phyloP scores from a whole-genome alignment of 768 basidiomycete species.

The Termitomyces sp. region DNA sequence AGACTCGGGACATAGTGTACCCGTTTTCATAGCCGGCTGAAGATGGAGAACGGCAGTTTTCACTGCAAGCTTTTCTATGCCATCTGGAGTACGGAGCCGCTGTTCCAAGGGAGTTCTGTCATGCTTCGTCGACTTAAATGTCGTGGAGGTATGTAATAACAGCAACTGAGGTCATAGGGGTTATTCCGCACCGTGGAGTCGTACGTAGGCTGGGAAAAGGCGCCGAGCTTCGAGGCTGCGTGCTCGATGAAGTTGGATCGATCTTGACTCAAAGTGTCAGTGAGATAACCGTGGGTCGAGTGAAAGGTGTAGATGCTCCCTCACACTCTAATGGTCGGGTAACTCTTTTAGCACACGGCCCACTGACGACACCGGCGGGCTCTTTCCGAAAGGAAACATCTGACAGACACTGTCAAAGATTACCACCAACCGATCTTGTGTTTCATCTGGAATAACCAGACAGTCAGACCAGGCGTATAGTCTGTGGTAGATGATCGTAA shows the following conservation, averaged over 20 bases:
- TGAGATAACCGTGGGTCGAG: conserved; percentile 19
- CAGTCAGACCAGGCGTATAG: conserved; percentile 6
- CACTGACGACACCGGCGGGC: conserved; percentile 9
- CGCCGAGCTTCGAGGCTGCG: background rate
- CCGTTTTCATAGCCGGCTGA: conserved; percentile 8
- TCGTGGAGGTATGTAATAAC: conserved; percentile 16
- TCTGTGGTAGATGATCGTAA: conserved; percentile 12
- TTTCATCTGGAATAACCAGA: conserved; percentile 5
- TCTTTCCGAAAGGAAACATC: conserved; percentile 12
- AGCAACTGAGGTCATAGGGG: conserved; percentile 19
- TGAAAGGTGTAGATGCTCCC: conserved; percentile 14
- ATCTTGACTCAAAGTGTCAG: conserved; percentile 24
- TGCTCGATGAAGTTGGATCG: conserved; percentile 10
- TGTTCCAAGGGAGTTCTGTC: conserved; percentile 1
- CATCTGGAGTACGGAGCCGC: conserved; percentile 5
- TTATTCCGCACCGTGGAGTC: background rate
- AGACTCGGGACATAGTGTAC: conserved; percentile 15
- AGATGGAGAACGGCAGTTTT: conserved; percentile 12
- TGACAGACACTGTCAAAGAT: conserved; percentile 5
- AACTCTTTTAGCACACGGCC: background rate
- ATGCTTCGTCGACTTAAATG: conserved; percentile 17
- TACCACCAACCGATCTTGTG: conserved; percentile 14
- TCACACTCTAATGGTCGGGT: conserved; percentile 13
- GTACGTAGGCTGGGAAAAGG: background rate
- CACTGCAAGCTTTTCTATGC: conserved; percentile 15